phyloP scores from a whole-genome alignment of 768 basidiomycete species.

The Tricholoma terreum region DNA sequence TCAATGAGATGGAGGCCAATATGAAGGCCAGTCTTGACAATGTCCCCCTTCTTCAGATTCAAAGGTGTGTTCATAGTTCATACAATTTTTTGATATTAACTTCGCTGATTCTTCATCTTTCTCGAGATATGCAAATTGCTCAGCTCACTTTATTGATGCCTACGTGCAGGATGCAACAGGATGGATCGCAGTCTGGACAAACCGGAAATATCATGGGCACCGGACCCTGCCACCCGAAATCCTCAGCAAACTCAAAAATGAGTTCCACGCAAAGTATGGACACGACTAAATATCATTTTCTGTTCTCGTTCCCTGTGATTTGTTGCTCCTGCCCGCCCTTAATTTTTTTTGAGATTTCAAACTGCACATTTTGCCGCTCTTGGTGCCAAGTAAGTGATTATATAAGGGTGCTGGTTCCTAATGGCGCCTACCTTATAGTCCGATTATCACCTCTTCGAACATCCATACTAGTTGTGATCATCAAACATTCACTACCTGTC shows the following conservation, averaged over 20 bases:
- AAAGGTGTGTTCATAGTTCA: not conserved
- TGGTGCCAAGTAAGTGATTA: conserved; percentile 12
- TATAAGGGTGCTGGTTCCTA: conserved; percentile 9
- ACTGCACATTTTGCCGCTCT: conserved; percentile 11
- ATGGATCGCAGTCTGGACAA: not conserved
- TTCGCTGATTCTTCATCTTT: not conserved
- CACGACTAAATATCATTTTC: not conserved
- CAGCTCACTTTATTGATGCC: not conserved
- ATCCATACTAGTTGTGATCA: too few relatives aligned
- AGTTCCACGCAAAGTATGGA: not conserved
- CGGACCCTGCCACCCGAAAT: not conserved
- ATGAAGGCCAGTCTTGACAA: not conserved
- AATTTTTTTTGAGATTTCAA: conserved; percentile 7
- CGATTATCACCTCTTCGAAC: too few relatives aligned
- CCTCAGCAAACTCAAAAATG: not conserved
- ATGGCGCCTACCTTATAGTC: conserved; percentile 7
- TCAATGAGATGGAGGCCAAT: too few relatives aligned
- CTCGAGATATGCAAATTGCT: not conserved
- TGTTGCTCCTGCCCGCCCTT: too few relatives aligned
- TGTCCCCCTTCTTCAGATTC: not conserved
- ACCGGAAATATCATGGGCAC: not conserved
- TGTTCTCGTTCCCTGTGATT: not conserved
- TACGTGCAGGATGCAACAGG: not conserved
- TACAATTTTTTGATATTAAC: not conserved
- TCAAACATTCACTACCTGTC: too few relatives aligned